Conservation (phyloP, 495 filamentous ascomycete species). For the Xylaria acuta region DNA sequence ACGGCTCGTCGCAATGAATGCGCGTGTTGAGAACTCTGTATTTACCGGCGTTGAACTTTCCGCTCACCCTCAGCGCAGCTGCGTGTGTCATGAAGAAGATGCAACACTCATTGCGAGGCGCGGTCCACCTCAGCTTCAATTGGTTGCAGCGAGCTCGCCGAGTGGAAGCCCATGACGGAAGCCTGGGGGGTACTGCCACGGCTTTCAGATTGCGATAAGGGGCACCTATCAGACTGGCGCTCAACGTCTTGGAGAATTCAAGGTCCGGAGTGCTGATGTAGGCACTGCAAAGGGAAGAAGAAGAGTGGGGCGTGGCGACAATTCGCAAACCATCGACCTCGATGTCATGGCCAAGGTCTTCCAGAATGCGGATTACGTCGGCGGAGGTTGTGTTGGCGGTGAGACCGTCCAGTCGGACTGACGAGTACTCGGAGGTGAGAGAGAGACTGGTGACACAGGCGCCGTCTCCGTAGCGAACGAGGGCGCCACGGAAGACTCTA, state of each 20-base stretch:
- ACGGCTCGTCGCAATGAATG: conserved; percentile 1
- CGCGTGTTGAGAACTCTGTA: not conserved
- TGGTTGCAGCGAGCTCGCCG: conserved; percentile 10
- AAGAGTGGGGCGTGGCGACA: not conserved
- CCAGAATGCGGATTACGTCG: conserved; percentile 1
- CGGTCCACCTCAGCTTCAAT: not conserved
- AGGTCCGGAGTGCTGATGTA: conserved; percentile 11
- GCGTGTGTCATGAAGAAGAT: not conserved
- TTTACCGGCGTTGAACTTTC: conserved; percentile 3
- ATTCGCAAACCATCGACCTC: conserved; percentile 10
- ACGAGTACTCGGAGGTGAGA: conserved; percentile 19
- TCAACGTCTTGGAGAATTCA: not conserved
- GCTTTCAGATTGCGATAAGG: not conserved
- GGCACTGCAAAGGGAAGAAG: conserved; percentile 8
- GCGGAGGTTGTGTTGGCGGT: conserved; percentile 2
- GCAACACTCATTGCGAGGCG: not conserved
- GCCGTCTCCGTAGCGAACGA: conserved; percentile 19
- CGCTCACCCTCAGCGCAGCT: not conserved
- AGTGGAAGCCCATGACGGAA: conserved; percentile 12
- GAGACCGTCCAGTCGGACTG: conserved; percentile 12
- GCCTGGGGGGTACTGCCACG: conserved; percentile 3
- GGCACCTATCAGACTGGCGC: not conserved
- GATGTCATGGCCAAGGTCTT: conserved; percentile 11
- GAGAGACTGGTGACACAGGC: conserved; percentile 11
- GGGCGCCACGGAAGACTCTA: conserved; percentile 8